Base-by-base conservation (phyloP, 768 basidiomycete species). In the Leccinum fibrillosum region DNA sequence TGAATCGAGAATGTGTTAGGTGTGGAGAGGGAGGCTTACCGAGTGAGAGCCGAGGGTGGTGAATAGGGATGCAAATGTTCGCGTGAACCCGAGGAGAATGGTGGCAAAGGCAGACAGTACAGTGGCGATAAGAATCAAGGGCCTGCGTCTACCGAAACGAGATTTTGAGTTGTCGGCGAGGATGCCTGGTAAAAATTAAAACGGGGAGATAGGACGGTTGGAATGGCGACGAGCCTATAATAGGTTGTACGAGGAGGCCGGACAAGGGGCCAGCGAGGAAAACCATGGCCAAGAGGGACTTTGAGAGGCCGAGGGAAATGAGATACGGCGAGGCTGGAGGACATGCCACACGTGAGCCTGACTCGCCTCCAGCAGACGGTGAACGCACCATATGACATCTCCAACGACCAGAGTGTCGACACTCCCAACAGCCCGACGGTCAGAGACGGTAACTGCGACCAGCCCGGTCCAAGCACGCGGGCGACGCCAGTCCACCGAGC, bases 211-310 rank as follows among this genome's bases (percentile, higher is more conserved):
- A 44, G 42, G n/a, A 21, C 1, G 12, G 8, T 6, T 15, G 19
- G 8, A 21, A 32, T 15, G n/a, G 5, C 13, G 59, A 59, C 44
- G 42, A 60, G 83, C 92, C 91, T 64, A 96, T 92, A 45, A 95
- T 70, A 1, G 94, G 96, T 68, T 98, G 95, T 63, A 96, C 89
- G 49, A 98, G 77, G 21, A 98, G 81, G 2, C 94, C 95, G 0
- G 90, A 92, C 7, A 95, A 75, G 2, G 93, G 95, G 0, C 94
- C 95, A 2, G 95, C 95, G 48, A 96, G 80, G 70, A 98, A 94
- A 11, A 97, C 95, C 21, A 92, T 78, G 1, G 94, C 88, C 85
- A 97, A 92, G 59, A 81, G 79, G 2, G 90, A 88, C 73, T 93
- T 96, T 2, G 88, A 85, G 12, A 97, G 76, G 13, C 95, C 95